Evolutionary conservation across 1,139 yeast genomes (phyloP).

Genomic region (Wickerhamiella pararugosa): DNA sequence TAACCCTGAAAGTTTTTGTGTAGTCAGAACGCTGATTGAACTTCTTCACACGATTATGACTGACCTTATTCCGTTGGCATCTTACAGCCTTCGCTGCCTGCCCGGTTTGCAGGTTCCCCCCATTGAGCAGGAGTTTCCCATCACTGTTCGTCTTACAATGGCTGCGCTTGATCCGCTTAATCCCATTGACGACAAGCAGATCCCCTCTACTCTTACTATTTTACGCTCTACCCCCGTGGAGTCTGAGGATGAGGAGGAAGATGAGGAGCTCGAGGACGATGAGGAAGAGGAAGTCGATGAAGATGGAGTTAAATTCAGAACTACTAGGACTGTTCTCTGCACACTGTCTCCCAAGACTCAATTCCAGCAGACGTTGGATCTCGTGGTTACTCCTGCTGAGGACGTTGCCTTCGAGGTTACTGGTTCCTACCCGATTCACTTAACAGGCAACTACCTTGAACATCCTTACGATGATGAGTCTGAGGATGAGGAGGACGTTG

Average conservation of each 20-base stretch:
- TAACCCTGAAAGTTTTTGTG: no score
- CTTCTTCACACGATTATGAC: no score
- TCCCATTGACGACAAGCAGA: slow-evolving; percentile 40
- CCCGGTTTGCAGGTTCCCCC: slow-evolving; percentile 86
- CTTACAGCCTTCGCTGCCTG: slow-evolving; percentile 67
- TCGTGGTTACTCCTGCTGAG: slow-evolving; percentile 86
- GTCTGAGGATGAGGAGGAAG: slow-evolving; percentile 25
- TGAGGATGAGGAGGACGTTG: slow-evolving; percentile 29
- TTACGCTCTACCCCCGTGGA: slow-evolving; percentile 47
- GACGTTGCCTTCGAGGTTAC: slow-evolving; percentile 88
- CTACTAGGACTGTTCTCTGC: slow-evolving; percentile 70
- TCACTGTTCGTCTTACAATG: slow-evolving; percentile 79
- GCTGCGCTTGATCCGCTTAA: slow-evolving; percentile 90
- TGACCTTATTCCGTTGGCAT: slow-evolving; percentile 57
- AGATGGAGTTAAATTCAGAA: slow-evolving; percentile 33
- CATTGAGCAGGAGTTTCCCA: slow-evolving; percentile 55
- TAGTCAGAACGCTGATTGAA: no score
- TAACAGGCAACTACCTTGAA: slow-evolving; percentile 89
- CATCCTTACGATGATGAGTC: slow-evolving; percentile 75
- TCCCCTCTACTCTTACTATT: slow-evolving; percentile 80
- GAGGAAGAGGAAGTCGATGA: slow-evolving; percentile 38
- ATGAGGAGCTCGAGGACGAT: slow-evolving; percentile 16
- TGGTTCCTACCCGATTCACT: slow-evolving; percentile 86
- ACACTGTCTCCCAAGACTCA: slow-evolving; percentile 69
- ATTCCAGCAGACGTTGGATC: slow-evolving; percentile 81